Evolutionary conservation across 805 yeast species (phyloP).

Genomic region (Monosporozyma solicola): DNA sequence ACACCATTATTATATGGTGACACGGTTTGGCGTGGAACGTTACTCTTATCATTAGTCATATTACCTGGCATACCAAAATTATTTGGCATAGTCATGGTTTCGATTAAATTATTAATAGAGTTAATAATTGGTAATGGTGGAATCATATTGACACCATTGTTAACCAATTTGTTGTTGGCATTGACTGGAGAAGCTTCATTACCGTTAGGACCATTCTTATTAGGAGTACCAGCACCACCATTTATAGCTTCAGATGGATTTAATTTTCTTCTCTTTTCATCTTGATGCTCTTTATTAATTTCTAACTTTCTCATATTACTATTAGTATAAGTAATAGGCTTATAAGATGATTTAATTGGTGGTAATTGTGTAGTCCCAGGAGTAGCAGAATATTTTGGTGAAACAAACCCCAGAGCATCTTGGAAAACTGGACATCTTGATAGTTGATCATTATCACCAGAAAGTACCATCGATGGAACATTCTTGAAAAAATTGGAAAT

Average conservation of each 20-base stretch:
- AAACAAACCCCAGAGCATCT: slow-evolving; percentile 28
- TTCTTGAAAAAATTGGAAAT: slow-evolving; percentile 25
- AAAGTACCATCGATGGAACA: slow-evolving; percentile 27
- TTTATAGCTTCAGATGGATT: slow-evolving; percentile 1
- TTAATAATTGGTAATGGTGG: slow-evolving; percentile 1
- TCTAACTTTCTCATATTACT: slow-evolving; percentile 22
- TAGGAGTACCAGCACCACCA: not conserved
- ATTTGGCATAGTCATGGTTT: slow-evolving; percentile 4
- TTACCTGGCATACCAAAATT: slow-evolving; percentile 1
- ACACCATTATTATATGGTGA: not conserved
- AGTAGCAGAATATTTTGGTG: slow-evolving; percentile 10
- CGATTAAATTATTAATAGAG: slow-evolving; percentile 2
- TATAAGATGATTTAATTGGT: slow-evolving; percentile 25
- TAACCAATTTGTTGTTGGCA: not conserved
- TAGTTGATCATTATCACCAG: slow-evolving; percentile 27
- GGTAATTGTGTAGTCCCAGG: slow-evolving; percentile 20
- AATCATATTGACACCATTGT: slow-evolving; percentile 1
- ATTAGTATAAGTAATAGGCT: slow-evolving; percentile 28
- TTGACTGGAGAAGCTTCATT: not conserved
- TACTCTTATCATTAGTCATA: not conserved
- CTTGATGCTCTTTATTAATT: slow-evolving; percentile 12
- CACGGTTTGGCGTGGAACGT: not conserved
- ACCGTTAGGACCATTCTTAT: not conserved
- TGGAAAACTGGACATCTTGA: slow-evolving; percentile 32
- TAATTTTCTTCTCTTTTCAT: slow-evolving; percentile 20